Conservation (phyloP, 2,329 filamentous ascomycete genomes). For the Alternaria burnsii region DNA sequence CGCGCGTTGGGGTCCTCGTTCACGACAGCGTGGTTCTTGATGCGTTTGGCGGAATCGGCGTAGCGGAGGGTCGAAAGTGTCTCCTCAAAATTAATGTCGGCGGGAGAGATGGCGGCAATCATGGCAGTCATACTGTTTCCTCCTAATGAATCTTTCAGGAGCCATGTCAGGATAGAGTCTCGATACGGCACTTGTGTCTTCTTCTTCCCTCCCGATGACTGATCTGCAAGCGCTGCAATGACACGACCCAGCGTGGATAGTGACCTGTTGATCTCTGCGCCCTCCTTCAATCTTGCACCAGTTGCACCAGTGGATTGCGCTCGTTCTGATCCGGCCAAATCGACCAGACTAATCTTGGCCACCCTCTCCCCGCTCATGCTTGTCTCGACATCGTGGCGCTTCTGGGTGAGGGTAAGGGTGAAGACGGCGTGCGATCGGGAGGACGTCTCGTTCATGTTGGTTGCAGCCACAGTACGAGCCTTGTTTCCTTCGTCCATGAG, state of each 20-base stretch:
- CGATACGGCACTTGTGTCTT: constrained; percentile 88
- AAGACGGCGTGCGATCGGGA: constrained; percentile 98
- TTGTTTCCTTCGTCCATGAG: constrained; percentile 99
- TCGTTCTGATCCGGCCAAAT: constrained; percentile 96
- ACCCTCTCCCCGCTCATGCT: constrained; percentile 98
- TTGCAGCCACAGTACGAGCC: constrained; percentile 94
- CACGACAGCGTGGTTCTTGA: constrained; percentile 99
- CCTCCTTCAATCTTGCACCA: constrained; percentile 92
- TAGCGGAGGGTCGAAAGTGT: constrained; percentile 95
- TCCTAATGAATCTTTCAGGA: constrained; percentile 94
- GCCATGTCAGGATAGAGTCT: constrained; percentile 95
- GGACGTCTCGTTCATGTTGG: constrained; percentile 99
- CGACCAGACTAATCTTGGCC: constrained; percentile 96
- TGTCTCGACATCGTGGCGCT: constrained; percentile 87
- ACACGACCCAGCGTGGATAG: constrained; percentile 96
- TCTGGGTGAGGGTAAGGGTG: constrained; percentile 93
- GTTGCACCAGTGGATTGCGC: constrained; percentile 97
- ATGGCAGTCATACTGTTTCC: constrained; percentile 99
- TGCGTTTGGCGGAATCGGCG: constrained; percentile 96
- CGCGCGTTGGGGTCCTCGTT: constrained; percentile 99
- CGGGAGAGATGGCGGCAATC: constrained; percentile 98
- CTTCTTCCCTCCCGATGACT: constrained; percentile 80
- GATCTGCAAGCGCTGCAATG: constrained; percentile 91
- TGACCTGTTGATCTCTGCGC: constrained; percentile 97
- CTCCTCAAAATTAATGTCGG: constrained; percentile 99